Conservation (phyloP, 1,139 yeast genomes). For the Candida tunisiensis region DNA sequence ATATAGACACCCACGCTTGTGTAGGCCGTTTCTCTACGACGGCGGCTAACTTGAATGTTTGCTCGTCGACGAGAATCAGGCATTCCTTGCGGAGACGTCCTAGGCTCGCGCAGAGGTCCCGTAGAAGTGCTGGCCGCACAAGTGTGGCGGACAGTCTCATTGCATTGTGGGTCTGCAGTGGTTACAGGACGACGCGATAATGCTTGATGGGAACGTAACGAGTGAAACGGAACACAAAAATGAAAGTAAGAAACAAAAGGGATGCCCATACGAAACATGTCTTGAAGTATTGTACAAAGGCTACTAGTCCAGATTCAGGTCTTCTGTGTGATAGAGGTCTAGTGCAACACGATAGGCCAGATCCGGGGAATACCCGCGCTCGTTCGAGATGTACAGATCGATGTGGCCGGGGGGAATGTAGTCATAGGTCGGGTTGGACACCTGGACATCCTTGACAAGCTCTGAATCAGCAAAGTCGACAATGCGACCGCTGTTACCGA, state of each 20-base stretch:
- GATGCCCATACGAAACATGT: no score
- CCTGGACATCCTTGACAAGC: slow-evolving; percentile 55
- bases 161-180: no score
- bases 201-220: no score
- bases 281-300: no score
- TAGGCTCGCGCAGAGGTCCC: no score
- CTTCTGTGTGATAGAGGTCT: slow-evolving; percentile 84
- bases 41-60: background rate
- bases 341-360: slow-evolving; percentile 88
- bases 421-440: slow-evolving; percentile 82
- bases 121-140: no score
- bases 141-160: no score
- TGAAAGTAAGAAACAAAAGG: no score
- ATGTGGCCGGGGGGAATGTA: slow-evolving; percentile 89
- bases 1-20: background rate
- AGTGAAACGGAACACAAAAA: no score
- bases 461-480: slow-evolving; percentile 49
- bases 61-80: background rate
- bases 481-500: slow-evolving; percentile 84
- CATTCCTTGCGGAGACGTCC: no score
- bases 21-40: background rate
- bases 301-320: slow-evolving; percentile 26
- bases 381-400: slow-evolving; percentile 84
- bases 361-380: slow-evolving; percentile 95
- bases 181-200: no score